Evolutionary conservation across 805 yeast genomes (phyloP).

Genomic region (Saturnispora zaruensis): DNA sequence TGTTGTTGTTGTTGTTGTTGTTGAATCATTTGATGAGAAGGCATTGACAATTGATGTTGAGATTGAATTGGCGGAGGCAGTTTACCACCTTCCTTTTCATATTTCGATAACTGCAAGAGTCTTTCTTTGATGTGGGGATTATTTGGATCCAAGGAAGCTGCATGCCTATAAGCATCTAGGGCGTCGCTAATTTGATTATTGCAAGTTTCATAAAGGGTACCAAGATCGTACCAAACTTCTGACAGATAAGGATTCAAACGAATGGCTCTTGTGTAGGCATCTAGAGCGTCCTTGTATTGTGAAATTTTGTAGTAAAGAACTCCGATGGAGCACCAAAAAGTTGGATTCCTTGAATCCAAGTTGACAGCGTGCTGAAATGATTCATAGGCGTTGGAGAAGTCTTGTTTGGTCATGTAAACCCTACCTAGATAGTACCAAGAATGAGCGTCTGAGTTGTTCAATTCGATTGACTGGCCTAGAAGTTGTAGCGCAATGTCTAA

Average conservation of each 20-base stretch:
- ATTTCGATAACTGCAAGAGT: slow-evolving; percentile 71
- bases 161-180: slow-evolving; percentile 92
- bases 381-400: slow-evolving; percentile 93
- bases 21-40: slow-evolving; percentile 32
- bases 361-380: slow-evolving; percentile 98
- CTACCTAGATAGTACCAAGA: slow-evolving; percentile 96
- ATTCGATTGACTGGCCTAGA: slow-evolving; percentile 78
- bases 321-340: slow-evolving; percentile 96
- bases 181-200: slow-evolving; percentile 94
- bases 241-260: slow-evolving; percentile 91
- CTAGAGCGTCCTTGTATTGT: slow-evolving; percentile 93
- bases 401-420: slow-evolving; percentile 93
- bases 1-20: slow-evolving; percentile 27
- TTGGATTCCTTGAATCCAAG: slow-evolving; percentile 92
- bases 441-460: slow-evolving; percentile 87
- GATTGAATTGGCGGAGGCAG: slow-evolving; percentile 47
- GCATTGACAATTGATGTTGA: slow-evolving; percentile 42
- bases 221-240: slow-evolving; percentile 98
- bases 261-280: slow-evolving; percentile 95
- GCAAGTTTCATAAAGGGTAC: slow-evolving; percentile 94
- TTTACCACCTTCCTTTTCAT: slow-evolving; percentile 60
- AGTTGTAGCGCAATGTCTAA: slow-evolving; percentile 76
- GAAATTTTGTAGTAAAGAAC: slow-evolving; percentile 93
- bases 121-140: slow-evolving; percentile 93
- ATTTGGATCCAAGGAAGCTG: slow-evolving; percentile 89